Evolutionary conservation across 352 stramenopile genomes (phyloP).

Genomic region (Phytophthora nicotianae): DNA sequence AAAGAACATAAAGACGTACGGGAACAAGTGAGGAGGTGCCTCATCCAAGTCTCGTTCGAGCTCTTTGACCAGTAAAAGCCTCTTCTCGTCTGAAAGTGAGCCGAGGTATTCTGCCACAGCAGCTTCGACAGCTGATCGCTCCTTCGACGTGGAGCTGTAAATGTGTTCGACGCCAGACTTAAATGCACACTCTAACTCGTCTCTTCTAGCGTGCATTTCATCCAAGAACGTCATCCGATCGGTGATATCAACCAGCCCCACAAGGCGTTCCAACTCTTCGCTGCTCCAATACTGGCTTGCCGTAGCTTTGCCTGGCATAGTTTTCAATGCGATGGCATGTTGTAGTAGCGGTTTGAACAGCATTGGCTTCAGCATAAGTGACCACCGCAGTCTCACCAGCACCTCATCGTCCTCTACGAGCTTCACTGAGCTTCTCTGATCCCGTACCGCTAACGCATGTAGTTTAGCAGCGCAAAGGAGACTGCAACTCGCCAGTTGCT

Average conservation of each 20-base stretch:
- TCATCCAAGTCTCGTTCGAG: conserved; percentile 41
- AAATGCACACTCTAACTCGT: conserved; percentile 18
- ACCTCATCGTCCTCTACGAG: conserved; percentile 27
- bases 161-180: conserved; percentile 15
- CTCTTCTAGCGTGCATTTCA: conserved; percentile 19
- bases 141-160: background rate
- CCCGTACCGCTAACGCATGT: conserved; percentile 26
- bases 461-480: conserved; percentile 56
- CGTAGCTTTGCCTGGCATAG: conserved; percentile 16
- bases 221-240: conserved; percentile 9
- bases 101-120: conserved; percentile 8
- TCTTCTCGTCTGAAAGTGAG: conserved; percentile 16
- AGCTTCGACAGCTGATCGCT: background rate
- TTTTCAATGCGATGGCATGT: conserved; percentile 34
- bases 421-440: conserved; percentile 19
- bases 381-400: conserved; percentile 47
- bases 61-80: conserved; percentile 27
- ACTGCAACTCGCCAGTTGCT: conserved; percentile 38
- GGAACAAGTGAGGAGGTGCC: conserved; percentile 31
- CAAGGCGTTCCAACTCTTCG: conserved; percentile 10
- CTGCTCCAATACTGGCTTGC: conserved; percentile 9
- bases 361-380: conserved; percentile 39
- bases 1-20: conserved; percentile 34
- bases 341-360: conserved; percentile 52
- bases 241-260: conserved; percentile 13